Percentiles rank a stretch among this genome's conserved stretches.
Evolutionary conservation across 2,329 filamentous ascomycete species (phyloP).

Genomic region (Beauveria sp.): DNA sequence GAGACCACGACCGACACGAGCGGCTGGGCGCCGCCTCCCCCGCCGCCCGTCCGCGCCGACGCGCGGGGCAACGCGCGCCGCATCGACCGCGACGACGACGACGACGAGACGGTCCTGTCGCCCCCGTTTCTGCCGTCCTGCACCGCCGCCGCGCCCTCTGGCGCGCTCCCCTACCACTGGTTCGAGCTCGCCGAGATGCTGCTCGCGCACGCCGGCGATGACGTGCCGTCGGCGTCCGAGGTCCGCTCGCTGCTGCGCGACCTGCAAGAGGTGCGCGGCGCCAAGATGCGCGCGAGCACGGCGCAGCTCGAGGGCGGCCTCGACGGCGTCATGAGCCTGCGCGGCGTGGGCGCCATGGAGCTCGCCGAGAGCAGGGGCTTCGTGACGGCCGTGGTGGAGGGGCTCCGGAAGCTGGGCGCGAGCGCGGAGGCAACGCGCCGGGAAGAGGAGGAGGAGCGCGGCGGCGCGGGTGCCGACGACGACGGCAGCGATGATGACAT

Average conservation of each 20-base stretch:
- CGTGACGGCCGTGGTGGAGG: constrained; percentile 79
- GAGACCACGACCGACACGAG: constrained; percentile 67
- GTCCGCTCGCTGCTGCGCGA: constrained; percentile 72
- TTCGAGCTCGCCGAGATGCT: constrained; percentile 83
- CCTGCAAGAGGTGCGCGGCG: constrained; percentile 77
- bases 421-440: constrained; percentile 69
- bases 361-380: constrained; percentile 80
- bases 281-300: constrained; percentile 75
- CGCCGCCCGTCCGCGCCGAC: constrained; percentile 49
- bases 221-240: constrained; percentile 65
- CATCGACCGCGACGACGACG: constrained; percentile 16
- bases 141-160: constrained; percentile 59
- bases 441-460: constrained; percentile 66
- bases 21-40: constrained; percentile 71
- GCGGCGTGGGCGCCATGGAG: constrained; percentile 88
- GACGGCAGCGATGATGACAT: constrained; percentile 50
- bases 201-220: constrained; percentile 76
- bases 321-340: constrained; percentile 59
- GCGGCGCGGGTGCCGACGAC: constrained; percentile 52
- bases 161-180: constrained; percentile 88
- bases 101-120: constrained; percentile 36
- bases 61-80: constrained; percentile 34
- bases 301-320: constrained; percentile 63
- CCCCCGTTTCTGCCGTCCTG: constrained; percentile 76
- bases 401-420: constrained; percentile 73